Evolutionary conservation across 2,329 filamentous ascomycete species (phyloP), one percentile per base, ranked within the genome.

Genomic region (Paecilomyces dactylethromorphus): DNA sequence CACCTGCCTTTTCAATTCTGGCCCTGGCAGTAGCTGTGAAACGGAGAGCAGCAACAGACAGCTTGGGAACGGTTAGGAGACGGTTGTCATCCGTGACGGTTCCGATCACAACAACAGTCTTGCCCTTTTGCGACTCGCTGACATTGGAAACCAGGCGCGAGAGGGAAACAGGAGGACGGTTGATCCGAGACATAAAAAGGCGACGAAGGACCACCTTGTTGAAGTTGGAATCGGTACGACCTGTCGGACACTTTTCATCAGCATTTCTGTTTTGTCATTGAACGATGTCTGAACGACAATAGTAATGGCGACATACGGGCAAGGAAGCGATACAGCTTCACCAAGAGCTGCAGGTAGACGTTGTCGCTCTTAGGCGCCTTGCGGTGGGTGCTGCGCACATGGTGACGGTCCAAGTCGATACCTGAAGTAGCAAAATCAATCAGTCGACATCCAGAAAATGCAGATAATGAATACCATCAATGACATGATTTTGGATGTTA

Each of bases 61-160:
- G 82, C 87, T 97, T 97, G 78, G 94, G 94, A 71, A 95, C 83
- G 76, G 86, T 86, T 71, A 96, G 81, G 64, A 95, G 87, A 71
- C 94, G 92, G 87, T 94, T 96, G 85, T 99, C 94, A 74, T 99
- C 94, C 70, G 94, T 97, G 81, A 99, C 84, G 74, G 93, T 96
- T 72, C 92, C 94, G 74, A 99, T 88, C 66, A 97, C 82, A 68
- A 97, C 94, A 69, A 97, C 84, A 71, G 91, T 97, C 86, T 96
- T 91, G 67, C 74, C 77, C 65, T 78, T 75, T 66, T 79, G 76
- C 8, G 75, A 82, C 72, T 88, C 85, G 75, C 79, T 81, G 72
- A 85, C 79, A 59, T 78, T 90, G 76, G 82, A 79, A 66, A 83
- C 88, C 75, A 97, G 91, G 79, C 93, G 90, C 69, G 92, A 97